Base-by-base conservation (phyloP, 169 alveolate genomes). In the Eimeria acervulina region DNA sequence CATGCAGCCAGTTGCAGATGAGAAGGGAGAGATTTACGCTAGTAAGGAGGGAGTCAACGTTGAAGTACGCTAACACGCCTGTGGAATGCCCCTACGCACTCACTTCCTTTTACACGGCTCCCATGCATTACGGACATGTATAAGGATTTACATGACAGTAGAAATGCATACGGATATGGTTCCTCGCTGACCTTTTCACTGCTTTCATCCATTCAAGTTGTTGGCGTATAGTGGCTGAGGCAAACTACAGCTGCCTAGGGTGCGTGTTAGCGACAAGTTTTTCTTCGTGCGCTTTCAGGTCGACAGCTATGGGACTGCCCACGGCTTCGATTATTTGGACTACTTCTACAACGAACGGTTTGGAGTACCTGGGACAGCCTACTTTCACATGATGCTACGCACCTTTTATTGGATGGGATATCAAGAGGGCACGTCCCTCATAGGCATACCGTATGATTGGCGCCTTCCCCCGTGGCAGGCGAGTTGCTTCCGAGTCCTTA, bases 361-460 rank as follows among this genome's bases (percentile, higher is more conserved):
- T 83, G 96, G 96, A 23, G 90, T 94, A n/a, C 90, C 90, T 13
- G 96, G 93, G 28, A 94, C 93, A 15, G 90, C 94, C 28, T 94
- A 94, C 90, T 83, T 94, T 70, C 90, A 85, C 85, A 85, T 7
- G 61, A 68, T 85, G 95, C 59, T 94, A 26, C 81, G 74, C 51
- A 70, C 95, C 19, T 91, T 94, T 51, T 33, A 78, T 26, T 21
- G 78, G n/a, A 66, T 84, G 63, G 93, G 90, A 0, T 94, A 94
- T 26, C 42, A 42, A 84, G 93, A 83, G 38, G 90, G 90, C 47
- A 38, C 26, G 42, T 83, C 94, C 42, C 90, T 94, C n/a, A 55
- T 78, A 26, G 96, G 95, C 68, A 83, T 84, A 15, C 94, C 96
- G 12, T 94, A 94, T 72, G 96, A 94, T 93, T 94, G 96, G 96